These are phyloP conservation scores for Ceratobasidium theobromae DNA, from an alignment of 1,284 basidiomycete species.

Conservation along the genomic window DNA sequence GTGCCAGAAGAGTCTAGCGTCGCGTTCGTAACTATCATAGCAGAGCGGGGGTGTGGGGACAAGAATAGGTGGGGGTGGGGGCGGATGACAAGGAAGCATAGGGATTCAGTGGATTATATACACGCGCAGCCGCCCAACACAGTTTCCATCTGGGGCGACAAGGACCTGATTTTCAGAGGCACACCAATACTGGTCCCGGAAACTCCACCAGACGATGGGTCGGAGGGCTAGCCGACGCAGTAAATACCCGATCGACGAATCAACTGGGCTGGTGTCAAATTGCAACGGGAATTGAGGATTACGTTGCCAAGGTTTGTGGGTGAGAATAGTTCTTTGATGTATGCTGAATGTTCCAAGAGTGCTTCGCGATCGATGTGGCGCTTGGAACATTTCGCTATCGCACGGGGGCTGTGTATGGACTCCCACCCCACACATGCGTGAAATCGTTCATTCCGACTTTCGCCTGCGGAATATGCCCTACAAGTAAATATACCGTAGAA, in stretches of 20 bases:
- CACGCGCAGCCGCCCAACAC: background rate
- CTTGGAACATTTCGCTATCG: too few species aligned
- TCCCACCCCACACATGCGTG: too few species aligned
- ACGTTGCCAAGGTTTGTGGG: background rate
- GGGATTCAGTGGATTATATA: background rate
- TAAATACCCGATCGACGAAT: background rate
- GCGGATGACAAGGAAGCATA: background rate
- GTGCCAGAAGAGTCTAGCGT: background rate
- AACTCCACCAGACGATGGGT: background rate
- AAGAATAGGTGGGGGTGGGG: background rate
- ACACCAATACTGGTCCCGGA: background rate
- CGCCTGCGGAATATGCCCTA: too few species aligned
- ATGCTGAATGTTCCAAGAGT: too few species aligned
- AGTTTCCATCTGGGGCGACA: background rate
- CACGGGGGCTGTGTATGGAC: too few species aligned
- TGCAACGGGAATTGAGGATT: background rate
- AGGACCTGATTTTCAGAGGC: background rate
- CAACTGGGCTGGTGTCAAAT: background rate
- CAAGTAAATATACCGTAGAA: too few species aligned
- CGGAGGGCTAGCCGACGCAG: background rate
- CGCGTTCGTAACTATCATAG: slow-evolving; percentile 12
- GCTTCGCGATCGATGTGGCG: too few species aligned
- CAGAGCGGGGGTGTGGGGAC: background rate
- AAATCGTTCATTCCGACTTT: too few species aligned
- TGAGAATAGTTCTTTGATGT: too few species aligned